Base-by-base conservation (phyloP, 768 basidiomycete species). In the Kwoniella dejecticola region DNA sequence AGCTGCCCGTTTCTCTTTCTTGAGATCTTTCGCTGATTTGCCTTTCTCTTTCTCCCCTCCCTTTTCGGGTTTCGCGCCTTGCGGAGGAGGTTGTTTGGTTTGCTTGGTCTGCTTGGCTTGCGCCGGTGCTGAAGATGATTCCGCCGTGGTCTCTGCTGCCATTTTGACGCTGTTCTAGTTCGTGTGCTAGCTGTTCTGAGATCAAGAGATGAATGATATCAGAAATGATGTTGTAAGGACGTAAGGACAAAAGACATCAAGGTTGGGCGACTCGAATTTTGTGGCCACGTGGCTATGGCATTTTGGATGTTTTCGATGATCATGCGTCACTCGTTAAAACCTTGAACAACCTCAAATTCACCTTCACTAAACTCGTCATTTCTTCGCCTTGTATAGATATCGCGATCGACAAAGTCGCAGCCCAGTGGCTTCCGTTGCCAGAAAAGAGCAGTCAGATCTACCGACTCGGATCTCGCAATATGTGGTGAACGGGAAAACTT, bases 1-100 rank as follows among this genome's bases (percentile, higher is more conserved):
- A 12, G 77, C 77, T 23, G 77, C 77, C 42, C 77, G 52, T 54
- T 78, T 78, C 50, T 74, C 75, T 63, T 75, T 75, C 50, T 78
- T 78, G 15, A 67, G 44, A 36, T 77, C 75, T 55, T 78, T 78
- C 19, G 74, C 75, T 6, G 70, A 69, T 54, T 63, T 64, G 1
- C 21, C 61, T 46, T 60, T 62, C 4, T 49, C 27, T 12, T 46
- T 42, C 27, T 10, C 19, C 17, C 27, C 48, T 50, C 48, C 48
- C 23, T 50, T 50, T 33, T 50, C 48, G 19, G 29, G 15, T 21
- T 50, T 50, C n/a, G 48, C 10, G n/a, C 21, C 17, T 41, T 55
- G 54, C 3, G 54, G 42, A 45, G 44, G 29, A 21, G 44, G 54
- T 33, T 45, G 42, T 46, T 56, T 56, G 17, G 54, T 41, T n/a